Evolutionary conservation across 306 rosid species (phyloP).

Genomic region (Mimosa bimucronata): DNA sequence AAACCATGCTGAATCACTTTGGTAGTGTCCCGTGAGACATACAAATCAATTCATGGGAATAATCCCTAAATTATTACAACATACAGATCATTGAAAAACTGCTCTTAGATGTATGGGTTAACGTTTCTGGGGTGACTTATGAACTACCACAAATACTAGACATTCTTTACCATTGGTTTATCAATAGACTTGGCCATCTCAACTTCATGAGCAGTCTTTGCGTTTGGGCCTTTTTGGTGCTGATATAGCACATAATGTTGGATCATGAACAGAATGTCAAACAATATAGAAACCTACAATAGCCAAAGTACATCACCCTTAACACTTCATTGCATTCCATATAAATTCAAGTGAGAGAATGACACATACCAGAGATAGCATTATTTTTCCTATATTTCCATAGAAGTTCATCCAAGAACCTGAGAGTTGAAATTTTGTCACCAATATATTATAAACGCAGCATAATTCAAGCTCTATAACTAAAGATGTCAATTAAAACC

Average conservation of each 20-base stretch:
- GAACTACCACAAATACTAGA: constrained; percentile 32
- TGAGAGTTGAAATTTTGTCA: constrained; percentile 44
- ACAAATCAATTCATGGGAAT: not conserved
- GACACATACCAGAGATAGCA: constrained; percentile 72
- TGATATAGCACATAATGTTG: constrained; percentile 63
- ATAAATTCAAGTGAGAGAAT: not conserved
- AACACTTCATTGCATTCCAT: not conserved
- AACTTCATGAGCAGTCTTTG: constrained; percentile 26
- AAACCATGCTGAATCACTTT: not conserved
- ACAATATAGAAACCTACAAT: constrained; percentile 61
- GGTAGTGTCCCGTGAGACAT: not conserved
- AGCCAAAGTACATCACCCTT: not conserved
- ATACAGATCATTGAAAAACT: not conserved
- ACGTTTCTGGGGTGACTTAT: not conserved
- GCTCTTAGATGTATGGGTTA: not conserved
- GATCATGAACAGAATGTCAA: constrained; percentile 61
- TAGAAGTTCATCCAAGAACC: constrained; percentile 83
- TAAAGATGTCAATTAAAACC: constrained; percentile 42
- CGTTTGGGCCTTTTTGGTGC: not conserved
- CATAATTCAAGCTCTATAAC: not conserved
- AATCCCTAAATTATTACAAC: not conserved
- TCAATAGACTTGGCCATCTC: constrained; percentile 21
- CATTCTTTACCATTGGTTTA: constrained; percentile 37
- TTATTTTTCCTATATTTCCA: constrained; percentile 77
- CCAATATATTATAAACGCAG: constrained; percentile 1